Evolutionary conservation across 306 rosid genomes (phyloP).

Genomic region (Cucurbita argyrosperma): DNA sequence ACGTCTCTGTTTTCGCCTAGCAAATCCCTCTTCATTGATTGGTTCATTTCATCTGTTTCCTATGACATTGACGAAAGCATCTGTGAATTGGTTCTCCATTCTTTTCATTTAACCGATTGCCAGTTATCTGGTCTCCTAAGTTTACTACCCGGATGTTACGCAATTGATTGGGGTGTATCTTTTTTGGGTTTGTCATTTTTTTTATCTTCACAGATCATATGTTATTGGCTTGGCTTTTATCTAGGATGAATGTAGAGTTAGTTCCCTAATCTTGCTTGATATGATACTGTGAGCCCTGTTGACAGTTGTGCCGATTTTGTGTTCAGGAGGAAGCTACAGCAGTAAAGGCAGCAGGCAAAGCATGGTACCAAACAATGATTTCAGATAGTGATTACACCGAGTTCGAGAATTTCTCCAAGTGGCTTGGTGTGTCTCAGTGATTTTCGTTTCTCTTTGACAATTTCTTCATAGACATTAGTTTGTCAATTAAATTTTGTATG

Average conservation of each 20-base stretch:
- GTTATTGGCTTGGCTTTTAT: neutral
- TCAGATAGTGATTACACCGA: slow-evolving; percentile 76
- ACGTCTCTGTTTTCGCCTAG: neutral
- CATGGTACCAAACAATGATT: slow-evolving; percentile 74
- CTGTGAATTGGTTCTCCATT: neutral
- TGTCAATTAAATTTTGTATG: slow-evolving; percentile 7
- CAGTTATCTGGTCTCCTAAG: too few relatives aligned
- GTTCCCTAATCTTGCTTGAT: neutral
- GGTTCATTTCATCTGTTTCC: neutral
- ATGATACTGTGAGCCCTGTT: neutral
- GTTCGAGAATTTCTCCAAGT: slow-evolving; percentile 64
- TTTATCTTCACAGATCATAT: too few relatives aligned
- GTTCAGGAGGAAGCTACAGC: slow-evolving; percentile 59
- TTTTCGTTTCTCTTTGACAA: neutral
- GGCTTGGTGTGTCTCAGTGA: slow-evolving; percentile 75
- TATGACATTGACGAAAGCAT: neutral
- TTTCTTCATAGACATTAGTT: slow-evolving; percentile 12
- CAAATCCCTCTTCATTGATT: neutral
- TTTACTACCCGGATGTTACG: too few relatives aligned
- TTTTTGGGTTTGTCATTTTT: too few relatives aligned
- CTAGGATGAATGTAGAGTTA: too few relatives aligned
- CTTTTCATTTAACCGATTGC: neutral
- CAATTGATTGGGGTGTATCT: too few relatives aligned
- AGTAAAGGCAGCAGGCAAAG: slow-evolving; percentile 66
- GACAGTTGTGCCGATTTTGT: neutral